These are phyloP conservation scores for Graphiopsis chlorocephala DNA, from an alignment of 2,329 filamentous ascomycete species.

Conservation along the genomic window DNA sequence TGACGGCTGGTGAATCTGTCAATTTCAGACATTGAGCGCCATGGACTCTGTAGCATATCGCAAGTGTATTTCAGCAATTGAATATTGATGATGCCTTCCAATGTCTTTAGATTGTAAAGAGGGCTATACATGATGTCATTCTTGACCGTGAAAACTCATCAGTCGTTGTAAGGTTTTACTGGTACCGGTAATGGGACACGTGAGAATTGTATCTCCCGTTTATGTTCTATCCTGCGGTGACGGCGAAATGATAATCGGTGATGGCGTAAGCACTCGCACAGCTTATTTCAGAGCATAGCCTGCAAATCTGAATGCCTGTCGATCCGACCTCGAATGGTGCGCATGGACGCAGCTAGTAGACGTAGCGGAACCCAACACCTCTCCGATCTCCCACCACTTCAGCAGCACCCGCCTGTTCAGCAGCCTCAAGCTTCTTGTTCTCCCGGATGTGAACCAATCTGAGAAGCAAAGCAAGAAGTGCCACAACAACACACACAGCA, in stretches of 20 bases:
- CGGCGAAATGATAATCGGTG: not conserved
- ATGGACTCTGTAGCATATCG: not conserved
- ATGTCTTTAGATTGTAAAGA: not conserved
- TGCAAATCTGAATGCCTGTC: not conserved
- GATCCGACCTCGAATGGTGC: not conserved
- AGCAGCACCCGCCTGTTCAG: slow-evolving; percentile 22
- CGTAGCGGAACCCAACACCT: slow-evolving; percentile 18
- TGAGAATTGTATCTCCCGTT: not conserved
- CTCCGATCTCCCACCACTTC: slow-evolving; percentile 13
- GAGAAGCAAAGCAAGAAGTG: slow-evolving; percentile 34
- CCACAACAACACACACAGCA: slow-evolving; percentile 36
- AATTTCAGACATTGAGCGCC: not conserved
- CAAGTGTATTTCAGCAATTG: not conserved
- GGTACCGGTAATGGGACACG: too few relatives aligned
- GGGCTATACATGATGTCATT: not conserved
- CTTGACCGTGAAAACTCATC: not conserved
- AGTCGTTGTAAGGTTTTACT: not conserved
- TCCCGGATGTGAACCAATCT: slow-evolving; percentile 35
- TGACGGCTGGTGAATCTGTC: not conserved
- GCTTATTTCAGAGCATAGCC: not conserved
- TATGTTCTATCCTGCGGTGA: not conserved
- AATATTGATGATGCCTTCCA: not conserved
- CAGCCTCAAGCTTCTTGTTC: slow-evolving; percentile 33
- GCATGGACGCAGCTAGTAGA: slow-evolving; percentile 13
- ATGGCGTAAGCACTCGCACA: not conserved